These are phyloP conservation scores for Didymella sp. DNA, from an alignment of 2,329 filamentous ascomycete genomes.

Conservation along the genomic window DNA sequence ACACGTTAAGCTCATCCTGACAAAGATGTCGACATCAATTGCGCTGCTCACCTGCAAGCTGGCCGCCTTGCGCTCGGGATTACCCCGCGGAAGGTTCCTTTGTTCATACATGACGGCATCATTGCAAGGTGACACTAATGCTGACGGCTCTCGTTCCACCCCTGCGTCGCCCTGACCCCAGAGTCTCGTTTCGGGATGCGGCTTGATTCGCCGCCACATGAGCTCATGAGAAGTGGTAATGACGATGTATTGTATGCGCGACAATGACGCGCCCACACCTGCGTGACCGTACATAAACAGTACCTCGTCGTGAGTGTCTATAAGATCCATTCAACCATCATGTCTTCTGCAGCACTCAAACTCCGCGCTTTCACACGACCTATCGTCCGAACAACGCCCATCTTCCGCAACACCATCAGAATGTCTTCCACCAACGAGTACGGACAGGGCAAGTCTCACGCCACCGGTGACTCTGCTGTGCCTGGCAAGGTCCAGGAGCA, in stretches of 20 bases:
- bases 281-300: constrained; percentile 14
- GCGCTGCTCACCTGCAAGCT: not conserved
- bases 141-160: constrained; percentile 5
- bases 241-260: constrained; percentile 1
- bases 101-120: constrained; percentile 18
- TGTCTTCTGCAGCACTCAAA: constrained; percentile 31
- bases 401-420: constrained; percentile 28
- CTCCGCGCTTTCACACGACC: constrained; percentile 30
- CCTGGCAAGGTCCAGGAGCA: constrained; percentile 51
- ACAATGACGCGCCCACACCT: constrained; percentile 6
- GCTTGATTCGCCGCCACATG: constrained; percentile 12
- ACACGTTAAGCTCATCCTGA: constrained; percentile 2
- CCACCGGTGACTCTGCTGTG: constrained; percentile 50
- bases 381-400: constrained; percentile 22
- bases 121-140: too few relatives aligned
- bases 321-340: constrained; percentile 20
- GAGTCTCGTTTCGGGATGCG: constrained; percentile 1
- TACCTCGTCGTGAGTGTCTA: constrained; percentile 8
- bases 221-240: constrained; percentile 7
- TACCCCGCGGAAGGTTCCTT: not conserved
- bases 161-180: constrained; percentile 5
- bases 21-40: constrained; percentile 8
- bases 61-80: not conserved
- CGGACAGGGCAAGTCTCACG: constrained; percentile 54
- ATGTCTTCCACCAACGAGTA: constrained; percentile 44